A percentile compares a stretch with the other conserved stretches of the same genome.
phyloP scores from a whole-genome alignment of 2,329 filamentous ascomycete genomes.

The Aspergillus phoenicis region DNA sequence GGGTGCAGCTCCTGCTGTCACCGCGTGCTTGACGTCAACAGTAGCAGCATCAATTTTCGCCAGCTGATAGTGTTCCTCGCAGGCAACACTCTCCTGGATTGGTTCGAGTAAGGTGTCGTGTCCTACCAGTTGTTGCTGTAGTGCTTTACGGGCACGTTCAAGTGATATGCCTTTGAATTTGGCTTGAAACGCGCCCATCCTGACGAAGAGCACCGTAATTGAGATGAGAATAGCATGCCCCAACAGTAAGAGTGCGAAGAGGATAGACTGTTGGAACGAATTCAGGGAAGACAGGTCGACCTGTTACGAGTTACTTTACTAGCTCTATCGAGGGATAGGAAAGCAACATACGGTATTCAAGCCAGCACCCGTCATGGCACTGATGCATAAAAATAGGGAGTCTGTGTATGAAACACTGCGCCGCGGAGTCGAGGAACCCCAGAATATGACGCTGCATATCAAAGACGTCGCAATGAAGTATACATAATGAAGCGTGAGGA shows the following conservation, averaged over 20 bases:
- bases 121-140: neutral
- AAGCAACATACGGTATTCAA: constrained; percentile 60
- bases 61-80: constrained; percentile 1
- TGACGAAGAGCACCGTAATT: constrained; percentile 63
- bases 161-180: constrained; percentile 59
- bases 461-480: constrained; percentile 65
- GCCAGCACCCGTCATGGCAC: constrained; percentile 68
- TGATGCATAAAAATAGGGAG: constrained; percentile 66
- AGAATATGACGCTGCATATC: constrained; percentile 63
- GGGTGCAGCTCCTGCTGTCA: constrained; percentile 4
- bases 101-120: neutral
- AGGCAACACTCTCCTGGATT: neutral
- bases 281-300: constrained; percentile 60
- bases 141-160: constrained; percentile 23
- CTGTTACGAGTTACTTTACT: constrained; percentile 23
- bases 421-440: constrained; percentile 53
- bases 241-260: constrained; percentile 66
- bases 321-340: constrained; percentile 27
- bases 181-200: constrained; percentile 64
- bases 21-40: constrained; percentile 3
- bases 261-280: constrained; percentile 67
- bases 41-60: neutral
- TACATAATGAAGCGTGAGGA: constrained; percentile 66
- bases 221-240: constrained; percentile 70
- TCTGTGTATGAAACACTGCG: constrained; percentile 63